Conservation (phyloP, 257 asterid genomes). For the Solanum medicagineum region DNA sequence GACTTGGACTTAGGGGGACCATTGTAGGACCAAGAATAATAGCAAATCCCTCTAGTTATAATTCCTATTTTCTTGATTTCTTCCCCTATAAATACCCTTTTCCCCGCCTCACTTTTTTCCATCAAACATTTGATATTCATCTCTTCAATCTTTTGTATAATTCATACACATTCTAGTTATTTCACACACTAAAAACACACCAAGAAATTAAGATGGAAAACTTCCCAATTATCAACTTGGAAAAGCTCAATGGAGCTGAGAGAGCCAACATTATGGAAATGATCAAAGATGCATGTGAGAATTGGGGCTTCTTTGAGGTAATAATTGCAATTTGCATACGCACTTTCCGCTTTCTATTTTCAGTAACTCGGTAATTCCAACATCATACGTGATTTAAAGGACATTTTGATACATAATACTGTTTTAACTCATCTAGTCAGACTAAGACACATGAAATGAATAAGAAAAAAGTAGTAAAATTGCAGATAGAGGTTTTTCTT, state of each 20-base stretch:
- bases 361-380: not conserved
- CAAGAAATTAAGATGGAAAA: slow-evolving; percentile 2
- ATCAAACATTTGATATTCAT: not conserved
- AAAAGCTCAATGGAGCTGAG: slow-evolving; percentile 2
- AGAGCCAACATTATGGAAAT: not conserved
- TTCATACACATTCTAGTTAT: not conserved
- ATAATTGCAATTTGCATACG: not conserved
- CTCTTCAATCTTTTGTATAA: not conserved
- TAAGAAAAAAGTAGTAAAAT: not conserved
- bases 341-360: not conserved
- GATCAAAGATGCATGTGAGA: slow-evolving; percentile 11
- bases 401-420: not conserved
- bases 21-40: not conserved
- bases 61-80: not conserved
- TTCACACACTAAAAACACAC: not conserved
- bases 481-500: not conserved
- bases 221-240: slow-evolving; percentile 10
- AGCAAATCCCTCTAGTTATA: not conserved
- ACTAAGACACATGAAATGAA: not conserved
- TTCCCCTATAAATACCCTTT: not conserved
- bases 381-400: not conserved
- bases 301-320: slow-evolving; percentile 22
- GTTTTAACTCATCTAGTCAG: not conserved
- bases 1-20: not conserved
- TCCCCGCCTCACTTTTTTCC: not conserved